phyloP scores from a whole-genome alignment of 306 rosid species.

The Vigna unguiculata region DNA sequence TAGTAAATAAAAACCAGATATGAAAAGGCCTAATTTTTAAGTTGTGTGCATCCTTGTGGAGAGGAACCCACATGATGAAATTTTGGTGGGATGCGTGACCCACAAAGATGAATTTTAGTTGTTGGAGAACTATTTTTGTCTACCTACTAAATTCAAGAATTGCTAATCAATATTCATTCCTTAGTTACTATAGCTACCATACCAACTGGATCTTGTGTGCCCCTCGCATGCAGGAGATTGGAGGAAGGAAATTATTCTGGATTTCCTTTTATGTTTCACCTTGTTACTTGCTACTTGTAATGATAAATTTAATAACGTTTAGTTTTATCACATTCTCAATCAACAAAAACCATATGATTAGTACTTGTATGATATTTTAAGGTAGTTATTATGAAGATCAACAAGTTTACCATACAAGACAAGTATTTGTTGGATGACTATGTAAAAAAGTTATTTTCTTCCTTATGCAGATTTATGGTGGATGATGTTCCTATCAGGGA shows the following conservation, averaged over 20 bases:
- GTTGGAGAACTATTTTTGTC: conserved; percentile 26
- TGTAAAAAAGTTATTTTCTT: neutral
- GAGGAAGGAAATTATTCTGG: neutral
- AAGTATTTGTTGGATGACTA: neutral
- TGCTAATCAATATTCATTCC: conserved; percentile 24
- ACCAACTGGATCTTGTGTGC: conserved; percentile 21
- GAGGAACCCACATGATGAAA: conserved; percentile 43
- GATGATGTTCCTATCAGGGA: conserved; percentile 91
- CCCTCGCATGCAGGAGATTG: conserved; percentile 24
- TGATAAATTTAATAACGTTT: neutral
- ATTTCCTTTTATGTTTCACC: conserved; percentile 12
- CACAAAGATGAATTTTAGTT: conserved; percentile 35
- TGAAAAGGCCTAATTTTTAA: conserved; percentile 12
- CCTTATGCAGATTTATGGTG: conserved; percentile 76
- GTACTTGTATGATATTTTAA: neutral
- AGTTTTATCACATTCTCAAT: neutral
- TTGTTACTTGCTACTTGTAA: conserved; percentile 6
- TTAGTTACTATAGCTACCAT: neutral
- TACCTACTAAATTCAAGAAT: conserved; percentile 41
- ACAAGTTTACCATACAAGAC: neutral
- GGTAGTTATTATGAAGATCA: neutral
- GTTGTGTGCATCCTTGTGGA: conserved; percentile 24
- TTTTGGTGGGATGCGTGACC: conserved; percentile 44
- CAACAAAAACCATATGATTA: neutral
- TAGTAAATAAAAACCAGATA: conserved; percentile 37